These are phyloP conservation scores for Phytophthora chlamydospora DNA, from an alignment of 352 stramenopile genomes.

Conservation along the genomic window DNA sequence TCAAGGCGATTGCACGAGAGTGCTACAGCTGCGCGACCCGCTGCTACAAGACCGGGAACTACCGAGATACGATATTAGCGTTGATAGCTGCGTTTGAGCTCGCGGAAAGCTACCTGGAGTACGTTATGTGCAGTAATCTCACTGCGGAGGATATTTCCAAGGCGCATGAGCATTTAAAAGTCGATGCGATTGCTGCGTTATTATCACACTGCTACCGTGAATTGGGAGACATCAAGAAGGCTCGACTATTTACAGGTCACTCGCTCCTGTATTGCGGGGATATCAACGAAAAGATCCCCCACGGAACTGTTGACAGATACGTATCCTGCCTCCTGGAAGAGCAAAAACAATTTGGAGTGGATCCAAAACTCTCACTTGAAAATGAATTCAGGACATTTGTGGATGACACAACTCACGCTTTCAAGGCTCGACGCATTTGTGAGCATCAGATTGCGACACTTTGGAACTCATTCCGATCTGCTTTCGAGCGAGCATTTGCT, in stretches of 20 bases:
- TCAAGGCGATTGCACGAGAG: slow-evolving; percentile 70
- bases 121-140: slow-evolving; percentile 59
- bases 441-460: slow-evolving; percentile 28
- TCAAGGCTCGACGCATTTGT: slow-evolving; percentile 37
- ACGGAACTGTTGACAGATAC: slow-evolving; percentile 55
- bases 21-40: slow-evolving; percentile 57
- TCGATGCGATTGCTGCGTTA: slow-evolving; percentile 63
- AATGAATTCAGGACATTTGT: slow-evolving; percentile 43
- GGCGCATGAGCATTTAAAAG: slow-evolving; percentile 56
- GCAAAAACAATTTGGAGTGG: slow-evolving; percentile 3
- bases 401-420: slow-evolving; percentile 43
- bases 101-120: slow-evolving; percentile 63
- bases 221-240: slow-evolving; percentile 31
- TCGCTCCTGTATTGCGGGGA: slow-evolving; percentile 62
- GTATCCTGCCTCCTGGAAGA: slow-evolving; percentile 56
- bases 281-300: slow-evolving; percentile 27
- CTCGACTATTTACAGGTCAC: slow-evolving; percentile 49
- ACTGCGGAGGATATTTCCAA: slow-evolving; percentile 38
- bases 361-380: slow-evolving; percentile 3
- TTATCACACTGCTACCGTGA: slow-evolving; percentile 63
- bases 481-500: slow-evolving; percentile 35
- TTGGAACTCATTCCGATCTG: slow-evolving; percentile 40
- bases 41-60: slow-evolving; percentile 58
- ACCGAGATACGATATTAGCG: slow-evolving; percentile 44
- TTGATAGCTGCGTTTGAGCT: slow-evolving; percentile 57